These are phyloP conservation scores for Aspergillus funiculosus DNA, from an alignment of 495 filamentous ascomycete species.

Conservation along the genomic window DNA sequence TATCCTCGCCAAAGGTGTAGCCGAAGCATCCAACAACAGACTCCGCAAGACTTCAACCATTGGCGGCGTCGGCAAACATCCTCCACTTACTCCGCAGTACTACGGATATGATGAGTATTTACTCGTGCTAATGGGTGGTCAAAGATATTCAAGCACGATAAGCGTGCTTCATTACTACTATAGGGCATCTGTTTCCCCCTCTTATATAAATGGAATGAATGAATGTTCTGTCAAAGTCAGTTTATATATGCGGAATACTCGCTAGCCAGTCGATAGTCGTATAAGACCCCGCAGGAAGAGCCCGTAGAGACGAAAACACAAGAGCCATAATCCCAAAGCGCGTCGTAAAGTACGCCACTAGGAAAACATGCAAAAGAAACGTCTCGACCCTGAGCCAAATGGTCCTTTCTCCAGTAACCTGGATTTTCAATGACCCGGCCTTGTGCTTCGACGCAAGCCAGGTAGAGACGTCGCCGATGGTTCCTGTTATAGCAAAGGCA, in stretches of 20 bases:
- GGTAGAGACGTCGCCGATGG: neutral
- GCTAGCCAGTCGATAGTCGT: neutral
- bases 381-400: neutral
- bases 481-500: neutral
- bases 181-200: too few species aligned
- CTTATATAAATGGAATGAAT: too few species aligned
- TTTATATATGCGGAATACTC: constrained; percentile 3
- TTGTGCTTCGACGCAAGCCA: neutral
- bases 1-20: too few species aligned
- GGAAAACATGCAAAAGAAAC: neutral
- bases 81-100: too few species aligned
- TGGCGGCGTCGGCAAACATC: too few species aligned
- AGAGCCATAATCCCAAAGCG: neutral
- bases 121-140: too few species aligned
- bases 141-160: too few species aligned
- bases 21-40: too few species aligned
- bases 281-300: neutral
- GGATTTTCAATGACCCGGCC: neutral
- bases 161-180: too few species aligned
- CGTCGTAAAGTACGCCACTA: neutral
- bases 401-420: neutral
- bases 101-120: too few species aligned
- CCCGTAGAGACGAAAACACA: neutral
- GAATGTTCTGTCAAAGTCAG: too few species aligned
- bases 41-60: too few species aligned